Conservation (phyloP, 371 early-diverging fungal species). For the Mucor racemosus region DNA sequence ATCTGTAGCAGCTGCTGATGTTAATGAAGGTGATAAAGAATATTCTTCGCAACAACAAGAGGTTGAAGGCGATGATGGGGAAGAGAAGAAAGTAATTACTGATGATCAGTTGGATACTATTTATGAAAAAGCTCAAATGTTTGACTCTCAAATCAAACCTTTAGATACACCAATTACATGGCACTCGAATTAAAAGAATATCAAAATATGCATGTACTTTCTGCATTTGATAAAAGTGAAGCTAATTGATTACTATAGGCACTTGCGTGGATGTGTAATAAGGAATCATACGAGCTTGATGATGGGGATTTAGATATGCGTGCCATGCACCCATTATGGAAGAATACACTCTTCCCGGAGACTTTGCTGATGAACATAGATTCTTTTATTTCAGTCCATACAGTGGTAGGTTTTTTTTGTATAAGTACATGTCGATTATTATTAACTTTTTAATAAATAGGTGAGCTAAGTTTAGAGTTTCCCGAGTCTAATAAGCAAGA, state of each 20-base stretch:
- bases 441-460: slow-evolving; percentile 12
- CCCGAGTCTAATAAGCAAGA: slow-evolving; percentile 58
- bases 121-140: slow-evolving; percentile 64
- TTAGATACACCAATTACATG: slow-evolving; percentile 59
- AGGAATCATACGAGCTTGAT: slow-evolving; percentile 43
- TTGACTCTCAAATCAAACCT: slow-evolving; percentile 56
- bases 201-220: slow-evolving; percentile 44
- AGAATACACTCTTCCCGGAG: slow-evolving; percentile 55
- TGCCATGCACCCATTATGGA: slow-evolving; percentile 70
- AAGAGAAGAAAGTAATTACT: slow-evolving; percentile 55
- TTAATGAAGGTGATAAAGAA: not conserved
- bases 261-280: slow-evolving; percentile 66
- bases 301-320: slow-evolving; percentile 42
- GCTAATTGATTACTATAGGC: slow-evolving; percentile 32
- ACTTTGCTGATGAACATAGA: slow-evolving; percentile 22
- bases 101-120: slow-evolving; percentile 64
- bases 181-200: slow-evolving; percentile 63
- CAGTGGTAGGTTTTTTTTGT: slow-evolving; percentile 35
- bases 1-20: slow-evolving; percentile 18
- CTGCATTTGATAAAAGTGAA: not conserved
- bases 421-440: not conserved
- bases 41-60: slow-evolving; percentile 12
- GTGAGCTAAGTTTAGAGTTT: slow-evolving; percentile 59
- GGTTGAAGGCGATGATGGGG: slow-evolving; percentile 22
- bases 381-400: slow-evolving; percentile 70